Conservation (phyloP, 2,329 filamentous ascomycete species). For the Pseudocercospora macadamiae region DNA sequence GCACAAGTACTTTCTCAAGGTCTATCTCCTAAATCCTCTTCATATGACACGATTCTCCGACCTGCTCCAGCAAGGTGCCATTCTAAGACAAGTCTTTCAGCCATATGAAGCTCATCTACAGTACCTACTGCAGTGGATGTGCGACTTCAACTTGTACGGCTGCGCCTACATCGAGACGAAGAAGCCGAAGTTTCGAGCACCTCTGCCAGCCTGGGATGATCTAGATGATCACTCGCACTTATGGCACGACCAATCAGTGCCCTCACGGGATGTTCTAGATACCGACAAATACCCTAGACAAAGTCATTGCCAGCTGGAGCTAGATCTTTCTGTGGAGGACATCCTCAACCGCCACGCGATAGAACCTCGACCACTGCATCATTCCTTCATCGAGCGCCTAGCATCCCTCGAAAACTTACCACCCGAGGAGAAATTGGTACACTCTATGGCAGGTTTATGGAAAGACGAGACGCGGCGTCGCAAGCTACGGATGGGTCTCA, state of each 20-base stretch:
- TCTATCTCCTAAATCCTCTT: conserved; percentile 87
- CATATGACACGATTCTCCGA: conserved; percentile 88
- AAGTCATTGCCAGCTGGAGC: conserved; percentile 86
- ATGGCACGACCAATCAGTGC: conserved; percentile 80
- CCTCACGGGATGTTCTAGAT: conserved; percentile 61
- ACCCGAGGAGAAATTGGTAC: conserved; percentile 77
- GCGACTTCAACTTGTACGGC: conserved; percentile 95
- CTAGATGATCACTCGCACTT: conserved; percentile 64
- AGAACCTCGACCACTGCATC: conserved; percentile 76
- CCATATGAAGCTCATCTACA: conserved; percentile 94
- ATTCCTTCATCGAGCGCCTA: conserved; percentile 78
- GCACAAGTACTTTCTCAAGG: conserved; percentile 87
- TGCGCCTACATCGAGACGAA: conserved; percentile 79
- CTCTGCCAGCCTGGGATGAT: conserved; percentile 71
- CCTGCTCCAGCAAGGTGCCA: conserved; percentile 81
- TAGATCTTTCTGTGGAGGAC: conserved; percentile 85
- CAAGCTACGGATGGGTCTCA: conserved; percentile 69
- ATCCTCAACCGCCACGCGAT: conserved; percentile 82
- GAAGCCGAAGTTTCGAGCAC: conserved; percentile 72
- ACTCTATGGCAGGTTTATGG: conserved; percentile 94
- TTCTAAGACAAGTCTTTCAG: conserved; percentile 82
- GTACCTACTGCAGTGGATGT: conserved; percentile 95
- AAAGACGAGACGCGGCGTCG: conserved; percentile 82
- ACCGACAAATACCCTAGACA: conserved; percentile 69
- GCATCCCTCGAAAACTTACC: conserved; percentile 57